phyloP scores from a whole-genome alignment of 2,329 filamentous ascomycete species.

The Dactylellina haptotyla region DNA sequence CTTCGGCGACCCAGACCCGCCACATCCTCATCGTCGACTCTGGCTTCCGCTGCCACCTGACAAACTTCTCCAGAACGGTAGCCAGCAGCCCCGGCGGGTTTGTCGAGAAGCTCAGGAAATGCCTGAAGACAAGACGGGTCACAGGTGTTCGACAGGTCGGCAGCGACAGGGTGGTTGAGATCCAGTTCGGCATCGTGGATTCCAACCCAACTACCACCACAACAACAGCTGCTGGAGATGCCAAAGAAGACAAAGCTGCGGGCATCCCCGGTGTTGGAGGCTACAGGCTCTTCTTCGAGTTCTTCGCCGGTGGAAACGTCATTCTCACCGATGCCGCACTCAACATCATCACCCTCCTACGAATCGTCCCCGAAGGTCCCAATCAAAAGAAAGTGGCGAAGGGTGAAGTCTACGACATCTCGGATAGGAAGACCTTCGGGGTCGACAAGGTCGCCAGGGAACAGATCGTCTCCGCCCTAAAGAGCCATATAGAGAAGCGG shows the following conservation, averaged over 20 bases:
- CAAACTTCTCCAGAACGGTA: slow-evolving; percentile 86
- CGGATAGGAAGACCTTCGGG: slow-evolving; percentile 22
- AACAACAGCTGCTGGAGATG: background rate
- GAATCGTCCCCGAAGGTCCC: slow-evolving; percentile 77
- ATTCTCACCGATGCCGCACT: slow-evolving; percentile 87
- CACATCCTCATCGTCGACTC: slow-evolving; percentile 93
- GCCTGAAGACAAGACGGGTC: slow-evolving; percentile 83
- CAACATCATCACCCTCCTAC: slow-evolving; percentile 81
- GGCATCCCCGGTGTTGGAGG: slow-evolving; percentile 72
- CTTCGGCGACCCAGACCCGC: slow-evolving; percentile 76
- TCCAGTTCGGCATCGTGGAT: slow-evolving; percentile 74
- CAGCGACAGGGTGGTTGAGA: slow-evolving; percentile 90
- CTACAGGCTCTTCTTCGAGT: slow-evolving; percentile 89
- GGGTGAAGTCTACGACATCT: slow-evolving; percentile 79
- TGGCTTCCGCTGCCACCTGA: slow-evolving; percentile 94
- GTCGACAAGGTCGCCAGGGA: slow-evolving; percentile 69
- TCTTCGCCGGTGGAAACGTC: slow-evolving; percentile 95
- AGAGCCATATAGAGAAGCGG: slow-evolving; percentile 67
- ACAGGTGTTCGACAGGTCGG: slow-evolving; percentile 86
- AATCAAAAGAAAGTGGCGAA: slow-evolving; percentile 84
- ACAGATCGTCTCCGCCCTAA: slow-evolving; percentile 74
- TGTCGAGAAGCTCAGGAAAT: slow-evolving; percentile 84
- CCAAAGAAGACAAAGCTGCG: background rate
- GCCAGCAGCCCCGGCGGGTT: slow-evolving; percentile 86
- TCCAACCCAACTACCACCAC: background rate